Base-by-base conservation (phyloP, 2,329 filamentous ascomycete species). In the Chalaropsis ovoidea region DNA sequence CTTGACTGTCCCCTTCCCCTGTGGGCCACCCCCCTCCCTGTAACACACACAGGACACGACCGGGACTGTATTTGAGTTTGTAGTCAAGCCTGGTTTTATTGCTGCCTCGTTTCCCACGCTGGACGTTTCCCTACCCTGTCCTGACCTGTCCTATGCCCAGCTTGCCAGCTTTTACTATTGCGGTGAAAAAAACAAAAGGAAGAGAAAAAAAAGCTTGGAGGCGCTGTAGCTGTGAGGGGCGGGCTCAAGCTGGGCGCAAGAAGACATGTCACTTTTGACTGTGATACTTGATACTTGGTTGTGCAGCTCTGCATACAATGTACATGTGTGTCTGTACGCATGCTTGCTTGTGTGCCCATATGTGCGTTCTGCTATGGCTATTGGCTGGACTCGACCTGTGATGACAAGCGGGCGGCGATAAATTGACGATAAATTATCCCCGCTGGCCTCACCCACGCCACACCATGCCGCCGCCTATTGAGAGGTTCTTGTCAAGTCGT, bases 161-260 rank as follows among this genome's bases (percentile, higher is more conserved):
- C 52, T 58, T 58, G 52, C 52, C 52, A 58, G 52, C 52, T 56
- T 56, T 56, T 56, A 22, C n/a, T 31, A 31, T 56, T 31, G 49
- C 49, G 49, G 49, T 56, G 52, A 58, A 58, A 31, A 39, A 58
- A 58, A 17, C 13, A 35, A 13, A 10, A 27, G 3, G 31, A 31
- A n/a, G 27, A 3, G 31, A 3, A 35, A 35, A 8, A 27, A 58
- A 58, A 10, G n/a, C 15, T 3, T 43, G 42, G 11, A 43, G 11
- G 3, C 17, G 7, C 42, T 10, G 13, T 13, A 15, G 31, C 49
- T 54, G 22, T 15, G 4, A 56, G 52, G 15, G 6, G 8, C 8
- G 10, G 11, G 15, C 17, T 58, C 52, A 39, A n/a, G 22, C 52
- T 39, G 31, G 31, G 31, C 24, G 52, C 52, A 58, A 58, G 10